Evolutionary conservation across 192 early-diverging fungal species (phyloP).

Genomic region (Anaeromyces robustus): DNA sequence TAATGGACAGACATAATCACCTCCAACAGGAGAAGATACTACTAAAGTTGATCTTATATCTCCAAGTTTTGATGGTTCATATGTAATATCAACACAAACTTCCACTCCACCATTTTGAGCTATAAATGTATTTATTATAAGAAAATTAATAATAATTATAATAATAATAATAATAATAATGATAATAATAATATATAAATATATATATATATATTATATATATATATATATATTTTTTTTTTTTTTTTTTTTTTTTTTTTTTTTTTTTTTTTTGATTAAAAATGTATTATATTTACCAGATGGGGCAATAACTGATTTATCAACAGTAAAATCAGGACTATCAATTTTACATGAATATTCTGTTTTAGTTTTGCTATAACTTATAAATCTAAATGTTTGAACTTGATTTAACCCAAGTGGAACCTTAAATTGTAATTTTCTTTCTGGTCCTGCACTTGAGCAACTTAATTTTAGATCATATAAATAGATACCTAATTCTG

Average conservation of each 20-base stretch:
- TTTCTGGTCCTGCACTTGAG: slow-evolving; percentile 18
- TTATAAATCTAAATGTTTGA: slow-evolving; percentile 36
- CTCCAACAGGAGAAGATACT: slow-evolving; percentile 27
- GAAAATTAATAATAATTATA: slow-evolving; percentile 4
- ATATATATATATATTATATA: not conserved
- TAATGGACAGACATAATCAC: slow-evolving; percentile 40
- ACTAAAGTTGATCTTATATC: slow-evolving; percentile 29
- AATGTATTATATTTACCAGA: slow-evolving; percentile 29
- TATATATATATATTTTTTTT: not conserved
- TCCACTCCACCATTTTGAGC: slow-evolving; percentile 26
- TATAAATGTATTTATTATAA: too few species aligned
- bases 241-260: too few species aligned
- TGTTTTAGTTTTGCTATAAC: slow-evolving; percentile 32
- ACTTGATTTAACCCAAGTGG: slow-evolving; percentile 27
- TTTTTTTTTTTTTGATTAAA: too few species aligned
- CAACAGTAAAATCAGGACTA: slow-evolving; percentile 30
- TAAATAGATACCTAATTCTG: slow-evolving; percentile 31
- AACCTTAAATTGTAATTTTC: slow-evolving; percentile 40
- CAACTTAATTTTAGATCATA: slow-evolving; percentile 33
- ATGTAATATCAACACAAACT: slow-evolving; percentile 30
- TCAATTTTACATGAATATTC: slow-evolving; percentile 36
- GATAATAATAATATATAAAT: not conserved
- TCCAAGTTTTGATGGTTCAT: slow-evolving; percentile 44
- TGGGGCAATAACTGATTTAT: slow-evolving; percentile 30
- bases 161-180: not conserved